Percentiles rank a stretch among this genome's conserved stretches.
phyloP scores from a whole-genome alignment of 2,329 filamentous ascomycete genomes.

The Penicillium sumatraense region DNA sequence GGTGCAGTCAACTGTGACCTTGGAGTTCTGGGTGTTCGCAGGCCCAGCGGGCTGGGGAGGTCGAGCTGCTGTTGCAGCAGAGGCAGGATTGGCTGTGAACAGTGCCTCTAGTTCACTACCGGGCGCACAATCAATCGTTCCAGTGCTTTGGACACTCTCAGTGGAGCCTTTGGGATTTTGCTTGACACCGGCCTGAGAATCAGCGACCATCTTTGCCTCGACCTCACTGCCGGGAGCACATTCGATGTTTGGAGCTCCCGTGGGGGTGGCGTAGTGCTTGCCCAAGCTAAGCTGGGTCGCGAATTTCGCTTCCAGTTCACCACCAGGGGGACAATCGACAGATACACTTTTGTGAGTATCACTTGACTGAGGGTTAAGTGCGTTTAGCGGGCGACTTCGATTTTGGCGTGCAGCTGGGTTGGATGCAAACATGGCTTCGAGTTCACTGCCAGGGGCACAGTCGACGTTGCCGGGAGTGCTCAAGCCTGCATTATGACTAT shows the following conservation, averaged over 20 bases:
- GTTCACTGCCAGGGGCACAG: slow-evolving; percentile 18
- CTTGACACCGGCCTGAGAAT: background rate
- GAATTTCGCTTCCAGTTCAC: slow-evolving; percentile 16
- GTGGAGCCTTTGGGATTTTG: background rate
- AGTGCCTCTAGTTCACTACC: slow-evolving; percentile 6
- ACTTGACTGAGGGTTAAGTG: background rate
- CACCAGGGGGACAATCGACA: slow-evolving; percentile 14
- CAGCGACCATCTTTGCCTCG: slow-evolving; percentile 11
- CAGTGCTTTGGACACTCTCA: background rate
- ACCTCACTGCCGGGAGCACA: slow-evolving; percentile 23
- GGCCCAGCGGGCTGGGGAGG: slow-evolving; percentile 2
- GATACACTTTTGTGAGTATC: background rate
- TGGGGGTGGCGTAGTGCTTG: background rate
- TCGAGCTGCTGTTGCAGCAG: background rate
- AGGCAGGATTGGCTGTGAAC: background rate
- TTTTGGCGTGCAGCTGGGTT: slow-evolving; percentile 2
- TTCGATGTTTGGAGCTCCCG: slow-evolving; percentile 4
- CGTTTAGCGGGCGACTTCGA: background rate
- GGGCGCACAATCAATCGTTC: slow-evolving; percentile 10
- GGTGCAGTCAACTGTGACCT: slow-evolving; percentile 11
- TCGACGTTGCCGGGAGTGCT: slow-evolving; percentile 6
- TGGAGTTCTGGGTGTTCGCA: background rate
- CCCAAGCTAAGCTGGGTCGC: slow-evolving; percentile 1
- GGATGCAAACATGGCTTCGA: slow-evolving; percentile 17
- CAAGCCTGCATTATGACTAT: slow-evolving; percentile 6